phyloP scores from a whole-genome alignment of 2,329 filamentous ascomycete species.

The Alternaria viburni region DNA sequence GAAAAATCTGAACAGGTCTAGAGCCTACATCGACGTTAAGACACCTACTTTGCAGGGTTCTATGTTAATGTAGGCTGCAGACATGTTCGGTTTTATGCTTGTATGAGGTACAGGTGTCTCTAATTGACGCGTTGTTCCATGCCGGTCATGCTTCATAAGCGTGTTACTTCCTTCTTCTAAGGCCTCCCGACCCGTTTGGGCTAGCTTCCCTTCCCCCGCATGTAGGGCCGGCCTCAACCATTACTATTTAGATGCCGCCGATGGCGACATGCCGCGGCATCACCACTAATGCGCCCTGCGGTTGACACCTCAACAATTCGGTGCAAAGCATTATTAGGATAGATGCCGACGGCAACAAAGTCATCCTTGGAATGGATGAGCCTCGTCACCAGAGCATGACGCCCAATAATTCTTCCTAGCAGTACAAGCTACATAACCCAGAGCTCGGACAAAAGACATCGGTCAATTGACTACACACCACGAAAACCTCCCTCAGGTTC shows the following conservation, averaged over 20 bases:
- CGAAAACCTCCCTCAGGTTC: neutral
- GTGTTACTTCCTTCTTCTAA: neutral
- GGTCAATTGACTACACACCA: neutral
- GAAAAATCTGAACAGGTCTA: no score
- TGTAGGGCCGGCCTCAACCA: neutral
- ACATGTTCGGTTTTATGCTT: no score
- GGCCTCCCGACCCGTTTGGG: neutral
- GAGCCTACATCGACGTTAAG: no score
- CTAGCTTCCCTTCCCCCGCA: neutral
- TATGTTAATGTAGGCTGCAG: no score
- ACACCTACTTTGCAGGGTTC: no score
- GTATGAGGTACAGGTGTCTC: neutral
- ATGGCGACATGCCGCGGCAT: neutral
- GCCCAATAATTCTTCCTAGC: neutral
- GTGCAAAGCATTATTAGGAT: neutral
- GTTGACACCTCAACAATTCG: neutral
- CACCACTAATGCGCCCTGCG: neutral
- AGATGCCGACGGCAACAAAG: neutral
- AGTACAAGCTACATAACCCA: neutral
- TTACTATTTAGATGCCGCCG: neutral
- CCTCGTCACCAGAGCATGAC: neutral
- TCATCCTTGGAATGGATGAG: neutral
- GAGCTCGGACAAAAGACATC: neutral
- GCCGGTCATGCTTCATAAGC: neutral
- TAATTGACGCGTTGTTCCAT: neutral